These are phyloP conservation scores for Imleria badia DNA, from an alignment of 768 basidiomycete species.

Conservation along the genomic window DNA sequence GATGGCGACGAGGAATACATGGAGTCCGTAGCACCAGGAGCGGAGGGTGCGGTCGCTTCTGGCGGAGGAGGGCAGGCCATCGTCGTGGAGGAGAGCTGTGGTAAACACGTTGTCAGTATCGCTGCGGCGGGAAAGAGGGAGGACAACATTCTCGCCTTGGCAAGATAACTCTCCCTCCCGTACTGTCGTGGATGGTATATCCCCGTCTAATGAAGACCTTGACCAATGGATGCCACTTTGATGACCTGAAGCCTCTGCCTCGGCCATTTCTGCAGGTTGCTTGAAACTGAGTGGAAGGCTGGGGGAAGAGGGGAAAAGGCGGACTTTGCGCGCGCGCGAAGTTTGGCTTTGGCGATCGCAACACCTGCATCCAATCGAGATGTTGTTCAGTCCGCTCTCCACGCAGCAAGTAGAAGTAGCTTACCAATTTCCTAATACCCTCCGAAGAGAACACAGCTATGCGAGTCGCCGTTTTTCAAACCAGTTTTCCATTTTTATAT, in stretches of 20 bases:
- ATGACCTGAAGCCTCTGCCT: background rate
- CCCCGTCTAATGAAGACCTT: background rate
- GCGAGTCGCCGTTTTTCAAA: too few species aligned
- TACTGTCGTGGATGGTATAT: conserved; percentile 25
- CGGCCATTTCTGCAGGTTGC: background rate
- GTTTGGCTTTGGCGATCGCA: too few species aligned
- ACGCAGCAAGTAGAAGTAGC: too few species aligned
- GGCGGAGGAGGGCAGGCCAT: background rate
- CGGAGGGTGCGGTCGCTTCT: background rate
- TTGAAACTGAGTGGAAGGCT: background rate
- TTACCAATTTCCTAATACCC: too few species aligned
- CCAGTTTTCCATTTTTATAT: too few species aligned
- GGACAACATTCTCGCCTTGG: background rate
- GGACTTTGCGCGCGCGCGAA: too few species aligned
- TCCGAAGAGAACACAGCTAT: too few species aligned
- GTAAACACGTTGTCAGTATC: background rate
- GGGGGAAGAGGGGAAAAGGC: background rate
- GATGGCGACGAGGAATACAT: background rate
- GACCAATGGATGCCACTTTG: background rate
- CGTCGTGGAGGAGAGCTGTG: background rate
- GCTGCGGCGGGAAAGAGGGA: background rate
- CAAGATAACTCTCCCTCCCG: background rate
- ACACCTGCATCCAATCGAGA: too few species aligned
- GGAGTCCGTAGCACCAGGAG: background rate
- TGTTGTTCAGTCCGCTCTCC: too few species aligned